phyloP scores from a whole-genome alignment of 2,329 filamentous ascomycete species.

The Myriosclerotinia duriaeana region DNA sequence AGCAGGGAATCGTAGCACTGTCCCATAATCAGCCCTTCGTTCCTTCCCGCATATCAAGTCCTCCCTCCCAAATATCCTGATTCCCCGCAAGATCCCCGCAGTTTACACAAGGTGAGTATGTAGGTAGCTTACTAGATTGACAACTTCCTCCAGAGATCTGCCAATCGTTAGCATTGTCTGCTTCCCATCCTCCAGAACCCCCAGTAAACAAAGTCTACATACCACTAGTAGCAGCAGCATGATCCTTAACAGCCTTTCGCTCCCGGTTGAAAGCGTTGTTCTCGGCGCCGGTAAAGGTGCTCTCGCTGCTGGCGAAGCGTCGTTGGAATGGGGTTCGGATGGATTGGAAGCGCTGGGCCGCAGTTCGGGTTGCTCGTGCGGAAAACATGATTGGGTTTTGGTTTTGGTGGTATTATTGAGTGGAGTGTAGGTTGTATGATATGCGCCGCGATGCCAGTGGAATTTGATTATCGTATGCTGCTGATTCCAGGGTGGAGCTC shows the following conservation, averaged over 20 bases:
- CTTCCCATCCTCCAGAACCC: not conserved
- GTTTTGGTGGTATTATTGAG: constrained; percentile 18
- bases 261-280: constrained; percentile 95
- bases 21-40: constrained; percentile 27
- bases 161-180: constrained; percentile 35
- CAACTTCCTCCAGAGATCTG: constrained; percentile 94
- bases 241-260: constrained; percentile 84
- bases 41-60: constrained; percentile 1
- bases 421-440: constrained; percentile 10
- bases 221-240: constrained; percentile 84
- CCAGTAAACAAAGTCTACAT: constrained; percentile 43
- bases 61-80: not conserved
- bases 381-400: constrained; percentile 55
- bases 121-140: constrained; percentile 77
- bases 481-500: constrained; percentile 5
- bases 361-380: constrained; percentile 58
- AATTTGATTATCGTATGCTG: constrained; percentile 19
- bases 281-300: constrained; percentile 58
- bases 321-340: constrained; percentile 62
- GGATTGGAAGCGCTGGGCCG: constrained; percentile 60
- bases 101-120: not conserved
- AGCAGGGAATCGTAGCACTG: constrained; percentile 72
- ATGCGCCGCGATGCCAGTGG: constrained; percentile 19
- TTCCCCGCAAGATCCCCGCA: not conserved
- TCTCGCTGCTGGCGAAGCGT: constrained; percentile 65